A percentile compares a stretch with the other conserved stretches of the same genome.
phyloP scores from a whole-genome alignment of 164 flowering plant genomes.

The Tetracentron sinense region DNA sequence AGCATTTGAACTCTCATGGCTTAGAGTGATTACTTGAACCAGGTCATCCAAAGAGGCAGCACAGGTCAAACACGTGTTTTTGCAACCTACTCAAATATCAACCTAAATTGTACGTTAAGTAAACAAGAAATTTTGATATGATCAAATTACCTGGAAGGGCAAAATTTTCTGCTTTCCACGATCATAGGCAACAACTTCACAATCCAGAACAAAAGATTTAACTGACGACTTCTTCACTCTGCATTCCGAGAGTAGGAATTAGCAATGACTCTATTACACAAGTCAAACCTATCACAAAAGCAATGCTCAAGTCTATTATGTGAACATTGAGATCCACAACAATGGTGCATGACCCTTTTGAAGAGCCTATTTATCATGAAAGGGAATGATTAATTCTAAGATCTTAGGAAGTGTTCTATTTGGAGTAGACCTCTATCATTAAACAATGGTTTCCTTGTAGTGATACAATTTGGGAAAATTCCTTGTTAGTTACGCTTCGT shows the following conservation, averaged over 20 bases:
- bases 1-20: too few species aligned
- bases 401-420: too few species aligned
- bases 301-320: not conserved
- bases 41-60: not conserved
- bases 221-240: constrained; percentile 76
- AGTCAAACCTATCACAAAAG: not conserved
- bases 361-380: not conserved
- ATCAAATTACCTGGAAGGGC: constrained; percentile 76
- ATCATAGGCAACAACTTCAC: constrained; percentile 93
- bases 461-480: too few species aligned
- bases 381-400: too few species aligned
- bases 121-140: not conserved
- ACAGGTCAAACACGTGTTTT: not conserved
- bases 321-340: not conserved
- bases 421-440: too few species aligned
- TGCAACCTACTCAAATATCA: not conserved
- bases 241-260: constrained; percentile 27
- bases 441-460: too few species aligned
- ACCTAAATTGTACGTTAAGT: not conserved
- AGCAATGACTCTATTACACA: constrained; percentile 10
- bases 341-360: not conserved
- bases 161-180: constrained; percentile 69
- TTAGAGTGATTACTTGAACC: not conserved
- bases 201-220: constrained; percentile 83
- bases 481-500: too few species aligned